A percentile compares a stretch with the other conserved stretches of the same genome.
These are phyloP conservation scores for Hibiscus trionum DNA, from an alignment of 345 rosid genomes.

Conservation along the genomic window DNA sequence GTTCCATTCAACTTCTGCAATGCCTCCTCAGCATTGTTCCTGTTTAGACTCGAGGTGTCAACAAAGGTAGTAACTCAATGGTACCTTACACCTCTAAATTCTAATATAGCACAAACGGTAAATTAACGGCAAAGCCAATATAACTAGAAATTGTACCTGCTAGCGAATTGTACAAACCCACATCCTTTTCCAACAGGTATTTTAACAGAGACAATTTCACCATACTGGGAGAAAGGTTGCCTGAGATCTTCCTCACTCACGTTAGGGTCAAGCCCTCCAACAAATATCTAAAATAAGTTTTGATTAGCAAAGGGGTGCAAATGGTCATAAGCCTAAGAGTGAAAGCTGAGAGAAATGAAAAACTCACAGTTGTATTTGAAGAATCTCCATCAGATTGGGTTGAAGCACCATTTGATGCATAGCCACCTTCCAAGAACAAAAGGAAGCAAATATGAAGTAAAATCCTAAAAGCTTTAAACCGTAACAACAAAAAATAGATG, in stretches of 20 bases:
- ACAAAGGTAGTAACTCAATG: neutral
- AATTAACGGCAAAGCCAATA: neutral
- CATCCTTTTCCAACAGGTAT: slow-evolving; percentile 90
- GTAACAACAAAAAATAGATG: neutral
- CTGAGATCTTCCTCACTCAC: slow-evolving; percentile 81
- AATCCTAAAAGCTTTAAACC: neutral
- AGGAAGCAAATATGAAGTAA: neutral
- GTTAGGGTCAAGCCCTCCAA: slow-evolving; percentile 88
- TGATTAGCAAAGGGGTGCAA: slow-evolving; percentile 16
- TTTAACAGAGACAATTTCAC: slow-evolving; percentile 85
- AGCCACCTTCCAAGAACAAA: slow-evolving; percentile 41
- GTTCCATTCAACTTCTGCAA: slow-evolving; percentile 64
- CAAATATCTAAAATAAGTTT: slow-evolving; percentile 64
- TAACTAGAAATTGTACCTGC: slow-evolving; percentile 41
- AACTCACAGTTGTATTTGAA: slow-evolving; percentile 73
- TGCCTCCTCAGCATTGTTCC: slow-evolving; percentile 87
- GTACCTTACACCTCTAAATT: neutral
- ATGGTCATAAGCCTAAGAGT: slow-evolving; percentile 11
- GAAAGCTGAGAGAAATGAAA: slow-evolving; percentile 14
- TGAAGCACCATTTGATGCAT: slow-evolving; percentile 52
- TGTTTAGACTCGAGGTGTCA: slow-evolving; percentile 19
- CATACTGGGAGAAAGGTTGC: slow-evolving; percentile 65
- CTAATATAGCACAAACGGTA: neutral
- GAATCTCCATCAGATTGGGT: slow-evolving; percentile 65
- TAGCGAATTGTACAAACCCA: slow-evolving; percentile 85